These are phyloP conservation scores for Diplodia seriata DNA, from an alignment of 2,329 filamentous ascomycete genomes.

Conservation along the genomic window DNA sequence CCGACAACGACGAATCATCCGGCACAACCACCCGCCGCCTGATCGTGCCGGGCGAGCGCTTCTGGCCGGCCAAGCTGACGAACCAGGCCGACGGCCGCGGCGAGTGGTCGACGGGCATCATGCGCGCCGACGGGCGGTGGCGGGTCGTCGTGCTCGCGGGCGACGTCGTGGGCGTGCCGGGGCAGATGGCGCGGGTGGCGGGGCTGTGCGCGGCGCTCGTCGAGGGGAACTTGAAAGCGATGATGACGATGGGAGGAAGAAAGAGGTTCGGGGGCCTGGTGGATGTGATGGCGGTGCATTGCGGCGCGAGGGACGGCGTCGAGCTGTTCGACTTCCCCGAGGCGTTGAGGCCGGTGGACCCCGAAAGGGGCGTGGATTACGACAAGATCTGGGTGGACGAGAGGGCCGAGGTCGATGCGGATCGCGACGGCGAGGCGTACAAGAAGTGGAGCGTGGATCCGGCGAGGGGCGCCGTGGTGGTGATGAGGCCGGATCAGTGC, in stretches of 20 bases:
- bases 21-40: neutral
- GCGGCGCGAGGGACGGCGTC: neutral
- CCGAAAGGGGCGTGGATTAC: neutral
- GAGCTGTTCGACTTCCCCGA: conserved; percentile 2
- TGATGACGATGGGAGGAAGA: no score
- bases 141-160: neutral
- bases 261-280: neutral
- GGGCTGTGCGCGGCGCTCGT: neutral
- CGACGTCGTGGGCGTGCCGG: neutral
- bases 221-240: no score
- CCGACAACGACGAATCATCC: no score
- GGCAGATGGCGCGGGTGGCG: neutral
- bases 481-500: conserved; percentile 22
- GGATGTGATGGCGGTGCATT: conserved; percentile 4
- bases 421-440: conserved; percentile 3
- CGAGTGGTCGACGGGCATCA: neutral
- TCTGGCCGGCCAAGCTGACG: conserved; percentile 5
- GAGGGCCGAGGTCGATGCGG: conserved; percentile 15
- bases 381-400: conserved; percentile 6
- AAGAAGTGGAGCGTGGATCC: neutral
- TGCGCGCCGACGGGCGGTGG: conserved; percentile 2
- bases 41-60: conserved; percentile 6
- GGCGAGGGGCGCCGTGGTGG: neutral
- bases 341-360: neutral
- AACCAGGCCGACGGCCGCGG: neutral